These are phyloP conservation scores for Tetradesmus obliquus DNA, from an alignment of 139 green algal species.

Conservation along the genomic window DNA sequence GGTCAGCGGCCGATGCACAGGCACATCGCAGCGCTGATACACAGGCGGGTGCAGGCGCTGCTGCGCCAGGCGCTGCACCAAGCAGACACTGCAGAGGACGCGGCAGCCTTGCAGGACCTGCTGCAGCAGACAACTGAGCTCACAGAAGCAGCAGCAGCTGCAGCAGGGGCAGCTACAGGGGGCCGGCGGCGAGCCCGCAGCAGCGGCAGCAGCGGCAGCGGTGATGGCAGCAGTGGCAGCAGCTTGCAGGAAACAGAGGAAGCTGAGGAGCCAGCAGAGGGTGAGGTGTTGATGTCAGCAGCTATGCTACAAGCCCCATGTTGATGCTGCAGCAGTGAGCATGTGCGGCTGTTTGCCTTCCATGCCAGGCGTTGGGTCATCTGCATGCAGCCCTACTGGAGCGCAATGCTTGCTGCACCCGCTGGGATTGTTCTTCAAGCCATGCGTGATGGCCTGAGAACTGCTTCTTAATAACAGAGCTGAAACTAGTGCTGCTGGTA, in stretches of 20 bases:
- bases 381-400: not conserved
- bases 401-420: not conserved
- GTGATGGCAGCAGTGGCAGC: slow-evolving; percentile 3
- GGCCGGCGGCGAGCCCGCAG: not conserved
- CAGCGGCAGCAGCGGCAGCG: not conserved
- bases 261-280: not conserved
- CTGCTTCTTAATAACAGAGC: too few species aligned
- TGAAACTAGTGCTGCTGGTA: not conserved
- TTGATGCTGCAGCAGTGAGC: not conserved
- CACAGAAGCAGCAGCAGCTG: not conserved
- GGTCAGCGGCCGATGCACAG: not conserved
- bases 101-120: not conserved
- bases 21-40: not conserved
- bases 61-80: slow-evolving; percentile 2
- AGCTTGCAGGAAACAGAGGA: not conserved
- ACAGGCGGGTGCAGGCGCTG: not conserved
- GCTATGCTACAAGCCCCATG: not conserved
- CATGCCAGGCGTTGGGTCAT: not conserved
- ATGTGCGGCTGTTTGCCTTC: not conserved
- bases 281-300: not conserved
- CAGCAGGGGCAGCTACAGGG: slow-evolving; percentile 7
- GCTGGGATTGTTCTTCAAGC: not conserved
- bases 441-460: too few species aligned
- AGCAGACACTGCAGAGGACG: not conserved
- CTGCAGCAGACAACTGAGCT: not conserved